These are phyloP conservation scores for Peniophora sp. DNA, from an alignment of 1,284 basidiomycete species.

Conservation along the genomic window DNA sequence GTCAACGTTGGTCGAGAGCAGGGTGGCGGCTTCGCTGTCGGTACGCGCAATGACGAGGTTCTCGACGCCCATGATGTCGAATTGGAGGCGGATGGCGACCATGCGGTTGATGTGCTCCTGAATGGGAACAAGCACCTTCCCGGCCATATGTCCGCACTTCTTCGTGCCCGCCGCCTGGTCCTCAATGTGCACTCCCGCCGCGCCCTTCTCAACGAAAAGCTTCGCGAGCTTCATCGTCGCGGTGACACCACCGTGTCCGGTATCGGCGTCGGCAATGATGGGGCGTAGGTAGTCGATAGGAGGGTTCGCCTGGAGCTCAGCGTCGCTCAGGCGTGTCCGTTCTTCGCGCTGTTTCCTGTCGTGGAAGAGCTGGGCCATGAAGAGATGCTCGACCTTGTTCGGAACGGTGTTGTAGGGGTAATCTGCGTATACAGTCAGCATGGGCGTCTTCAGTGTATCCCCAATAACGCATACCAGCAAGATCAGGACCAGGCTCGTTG, in stretches of 20 bases:
- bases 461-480: conserved; percentile 60
- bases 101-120: conserved; percentile 77
- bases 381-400: conserved; percentile 84
- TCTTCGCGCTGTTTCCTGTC: conserved; percentile 82
- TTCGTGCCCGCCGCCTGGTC: conserved; percentile 73
- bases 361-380: conserved; percentile 85
- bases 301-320: conserved; percentile 63
- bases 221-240: conserved; percentile 69
- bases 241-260: conserved; percentile 57
- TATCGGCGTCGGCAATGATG: conserved; percentile 64
- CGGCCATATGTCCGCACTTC: conserved; percentile 71
- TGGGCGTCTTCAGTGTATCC: conserved; percentile 1
- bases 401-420: conserved; percentile 94
- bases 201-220: conserved; percentile 74
- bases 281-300: conserved; percentile 58
- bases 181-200: conserved; percentile 70
- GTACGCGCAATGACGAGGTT: conserved; percentile 73
- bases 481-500: conserved; percentile 96
- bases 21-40: conserved; percentile 87
- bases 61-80: conserved; percentile 75
- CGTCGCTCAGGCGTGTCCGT: conserved; percentile 63
- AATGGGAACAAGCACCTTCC: conserved; percentile 55
- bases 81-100: conserved; percentile 71
- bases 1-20: conserved; percentile 96
- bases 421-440: conserved; percentile 40